phyloP scores from a whole-genome alignment of 805 yeast genomes.

The Sugiyamaella floridensis region DNA sequence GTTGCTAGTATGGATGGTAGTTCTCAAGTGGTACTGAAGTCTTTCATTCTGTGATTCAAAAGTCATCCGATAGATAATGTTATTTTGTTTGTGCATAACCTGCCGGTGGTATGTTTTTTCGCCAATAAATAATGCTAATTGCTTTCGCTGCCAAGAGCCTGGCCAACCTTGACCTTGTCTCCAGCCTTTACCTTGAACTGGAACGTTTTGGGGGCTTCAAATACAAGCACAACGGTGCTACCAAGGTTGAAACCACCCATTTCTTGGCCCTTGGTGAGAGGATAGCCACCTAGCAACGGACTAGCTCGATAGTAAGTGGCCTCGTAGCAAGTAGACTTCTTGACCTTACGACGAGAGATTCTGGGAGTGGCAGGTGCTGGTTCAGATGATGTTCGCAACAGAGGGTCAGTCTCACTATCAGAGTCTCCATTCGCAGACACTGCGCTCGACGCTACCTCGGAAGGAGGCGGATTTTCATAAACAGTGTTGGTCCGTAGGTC shows the following conservation, averaged over 20 bases:
- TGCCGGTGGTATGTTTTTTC: background rate
- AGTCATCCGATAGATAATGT: background rate
- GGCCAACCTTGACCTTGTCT: conserved; percentile 80
- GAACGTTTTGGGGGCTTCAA: conserved; percentile 87
- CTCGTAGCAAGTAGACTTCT: conserved; percentile 82
- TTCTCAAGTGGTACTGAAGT: conserved; percentile 10
- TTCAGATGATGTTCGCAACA: background rate
- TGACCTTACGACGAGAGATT: conserved; percentile 32
- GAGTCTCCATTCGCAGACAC: conserved; percentile 3
- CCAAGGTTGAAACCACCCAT: conserved; percentile 97
- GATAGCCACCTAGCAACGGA: conserved; percentile 71
- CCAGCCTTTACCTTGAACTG: conserved; percentile 62
- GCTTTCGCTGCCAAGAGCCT: conserved; percentile 29
- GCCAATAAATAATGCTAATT: background rate
- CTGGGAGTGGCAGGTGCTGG: background rate
- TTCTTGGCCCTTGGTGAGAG: conserved; percentile 84
- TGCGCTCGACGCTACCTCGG: conserved; percentile 4
- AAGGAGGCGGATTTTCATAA: conserved; percentile 30
- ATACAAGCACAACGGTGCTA: conserved; percentile 91
- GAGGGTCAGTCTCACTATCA: background rate
- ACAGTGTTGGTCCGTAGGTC: conserved; percentile 77
- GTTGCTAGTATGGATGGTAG: conserved; percentile 18
- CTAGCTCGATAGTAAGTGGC: conserved; percentile 85
- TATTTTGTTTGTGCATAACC: background rate
- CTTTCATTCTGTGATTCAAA: background rate